Evolutionary conservation across 345 rosid species (phyloP).

Genomic region (Raphanus raphanistrum): DNA sequence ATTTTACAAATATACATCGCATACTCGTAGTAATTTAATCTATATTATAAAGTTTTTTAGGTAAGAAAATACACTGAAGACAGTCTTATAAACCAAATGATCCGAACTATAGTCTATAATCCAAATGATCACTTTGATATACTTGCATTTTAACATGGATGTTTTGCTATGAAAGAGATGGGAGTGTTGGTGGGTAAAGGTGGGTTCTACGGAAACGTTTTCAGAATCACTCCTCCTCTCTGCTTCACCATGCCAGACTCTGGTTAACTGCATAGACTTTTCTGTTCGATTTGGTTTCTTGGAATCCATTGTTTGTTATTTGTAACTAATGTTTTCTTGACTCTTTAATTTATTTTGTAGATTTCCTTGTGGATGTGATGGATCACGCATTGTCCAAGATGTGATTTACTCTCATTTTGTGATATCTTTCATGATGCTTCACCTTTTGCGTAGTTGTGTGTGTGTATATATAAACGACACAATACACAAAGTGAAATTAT

Average conservation of each 20-base stretch:
- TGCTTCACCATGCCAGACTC: conserved; percentile 85
- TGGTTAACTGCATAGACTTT: conserved; percentile 43
- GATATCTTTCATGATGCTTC: not conserved
- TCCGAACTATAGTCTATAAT: not conserved
- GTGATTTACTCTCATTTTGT: conserved; percentile 37
- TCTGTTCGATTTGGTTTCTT: not conserved
- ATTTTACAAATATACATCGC: no score
- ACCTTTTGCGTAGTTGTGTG: not conserved
- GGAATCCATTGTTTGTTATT: not conserved
- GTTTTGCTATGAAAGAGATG: conserved; percentile 46
- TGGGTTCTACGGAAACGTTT: conserved; percentile 77
- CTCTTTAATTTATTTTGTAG: not conserved
- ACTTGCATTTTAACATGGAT: not conserved
- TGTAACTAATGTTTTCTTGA: not conserved
- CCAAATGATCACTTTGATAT: not conserved
- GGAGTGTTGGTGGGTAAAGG: conserved; percentile 90
- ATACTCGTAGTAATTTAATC: no score
- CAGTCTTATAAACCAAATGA: not conserved
- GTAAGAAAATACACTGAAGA: not conserved
- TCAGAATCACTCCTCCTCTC: conserved; percentile 89
- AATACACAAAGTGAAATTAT: not conserved
- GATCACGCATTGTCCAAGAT: conserved; percentile 75
- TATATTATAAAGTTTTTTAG: no score
- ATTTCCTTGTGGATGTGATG: conserved; percentile 26
- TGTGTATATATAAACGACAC: conserved; percentile 7